Conservation (phyloP, 257 asterid species). For the Jacaranda mimosifolia region DNA sequence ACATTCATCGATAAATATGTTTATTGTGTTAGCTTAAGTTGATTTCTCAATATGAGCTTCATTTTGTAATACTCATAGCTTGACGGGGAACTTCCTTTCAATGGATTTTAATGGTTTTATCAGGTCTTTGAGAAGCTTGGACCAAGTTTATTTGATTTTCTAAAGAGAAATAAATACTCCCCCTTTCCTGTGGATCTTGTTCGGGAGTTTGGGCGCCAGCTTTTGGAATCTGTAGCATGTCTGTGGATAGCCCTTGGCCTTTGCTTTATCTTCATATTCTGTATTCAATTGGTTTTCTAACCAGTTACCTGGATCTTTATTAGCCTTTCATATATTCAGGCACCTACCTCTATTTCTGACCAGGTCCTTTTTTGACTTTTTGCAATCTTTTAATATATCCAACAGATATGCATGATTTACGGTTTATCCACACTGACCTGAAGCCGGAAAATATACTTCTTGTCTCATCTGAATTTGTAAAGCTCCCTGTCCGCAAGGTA, state of each 20-base stretch:
- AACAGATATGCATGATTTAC: constrained; percentile 68
- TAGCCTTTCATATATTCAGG: constrained; percentile 34
- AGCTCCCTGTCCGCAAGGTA: constrained; percentile 69
- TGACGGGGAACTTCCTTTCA: constrained; percentile 59
- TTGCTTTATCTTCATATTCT: constrained; percentile 39
- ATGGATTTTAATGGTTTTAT: constrained; percentile 60
- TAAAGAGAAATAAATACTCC: constrained; percentile 66
- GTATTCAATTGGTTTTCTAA: constrained; percentile 44
- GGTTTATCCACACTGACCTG: constrained; percentile 68
- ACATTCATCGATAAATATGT: constrained; percentile 21
- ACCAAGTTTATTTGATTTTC: constrained; percentile 73
- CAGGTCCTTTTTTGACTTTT: constrained; percentile 26
- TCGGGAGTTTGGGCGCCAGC: constrained; percentile 76
- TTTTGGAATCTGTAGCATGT: constrained; percentile 80
- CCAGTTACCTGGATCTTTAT: constrained; percentile 33
- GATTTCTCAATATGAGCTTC: constrained; percentile 38
- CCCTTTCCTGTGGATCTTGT: constrained; percentile 67
- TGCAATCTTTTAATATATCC: constrained; percentile 28
- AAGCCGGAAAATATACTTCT: constrained; percentile 74
- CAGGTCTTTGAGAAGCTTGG: constrained; percentile 83
- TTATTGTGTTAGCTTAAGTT: constrained; percentile 37
- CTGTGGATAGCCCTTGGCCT: constrained; percentile 58
- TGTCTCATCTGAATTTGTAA: constrained; percentile 57
- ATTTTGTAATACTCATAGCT: constrained; percentile 44
- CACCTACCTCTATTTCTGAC: constrained; percentile 39